Evolutionary conservation across 1,284 basidiomycete species (phyloP).

Genomic region (Trichosporon sp.): DNA sequence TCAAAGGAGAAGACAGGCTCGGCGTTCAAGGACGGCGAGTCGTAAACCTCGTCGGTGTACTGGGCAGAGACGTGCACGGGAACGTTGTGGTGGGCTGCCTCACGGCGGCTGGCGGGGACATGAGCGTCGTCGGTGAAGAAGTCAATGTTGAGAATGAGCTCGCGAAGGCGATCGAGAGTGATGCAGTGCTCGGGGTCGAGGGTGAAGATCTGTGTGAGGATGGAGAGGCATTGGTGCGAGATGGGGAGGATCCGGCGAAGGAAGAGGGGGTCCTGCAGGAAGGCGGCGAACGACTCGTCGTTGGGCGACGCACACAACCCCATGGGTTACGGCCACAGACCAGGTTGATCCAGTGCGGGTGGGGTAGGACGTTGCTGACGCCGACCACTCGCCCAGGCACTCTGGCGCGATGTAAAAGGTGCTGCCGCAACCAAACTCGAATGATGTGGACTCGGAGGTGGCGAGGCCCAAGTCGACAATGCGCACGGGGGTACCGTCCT

Average conservation of each 20-base stretch:
- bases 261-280: slow-evolving; percentile 67
- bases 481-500: slow-evolving; percentile 73
- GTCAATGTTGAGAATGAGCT: slow-evolving; percentile 63
- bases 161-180: slow-evolving; percentile 67
- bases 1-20: slow-evolving; percentile 45
- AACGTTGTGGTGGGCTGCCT: slow-evolving; percentile 32
- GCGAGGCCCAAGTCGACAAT: slow-evolving; percentile 98
- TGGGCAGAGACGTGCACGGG: slow-evolving; percentile 22
- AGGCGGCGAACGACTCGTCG: slow-evolving; percentile 74
- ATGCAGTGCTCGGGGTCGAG: slow-evolving; percentile 63
- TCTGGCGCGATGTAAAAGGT: slow-evolving; percentile 65
- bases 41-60: slow-evolving; percentile 30
- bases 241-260: slow-evolving; percentile 73
- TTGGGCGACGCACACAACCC: slow-evolving; percentile 70
- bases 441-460: slow-evolving; percentile 81
- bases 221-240: slow-evolving; percentile 56
- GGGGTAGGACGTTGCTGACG: slow-evolving; percentile 61
- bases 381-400: slow-evolving; percentile 77
- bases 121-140: slow-evolving; percentile 68
- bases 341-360: slow-evolving; percentile 80
- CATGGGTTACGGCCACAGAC: slow-evolving; percentile 85
- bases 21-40: slow-evolving; percentile 33
- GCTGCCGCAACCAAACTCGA: slow-evolving; percentile 77
- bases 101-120: slow-evolving; percentile 53
- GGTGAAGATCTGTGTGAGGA: slow-evolving; percentile 66